Evolutionary conservation across 106 monocot species (phyloP).

Genomic region (Dendrobium officinale): DNA sequence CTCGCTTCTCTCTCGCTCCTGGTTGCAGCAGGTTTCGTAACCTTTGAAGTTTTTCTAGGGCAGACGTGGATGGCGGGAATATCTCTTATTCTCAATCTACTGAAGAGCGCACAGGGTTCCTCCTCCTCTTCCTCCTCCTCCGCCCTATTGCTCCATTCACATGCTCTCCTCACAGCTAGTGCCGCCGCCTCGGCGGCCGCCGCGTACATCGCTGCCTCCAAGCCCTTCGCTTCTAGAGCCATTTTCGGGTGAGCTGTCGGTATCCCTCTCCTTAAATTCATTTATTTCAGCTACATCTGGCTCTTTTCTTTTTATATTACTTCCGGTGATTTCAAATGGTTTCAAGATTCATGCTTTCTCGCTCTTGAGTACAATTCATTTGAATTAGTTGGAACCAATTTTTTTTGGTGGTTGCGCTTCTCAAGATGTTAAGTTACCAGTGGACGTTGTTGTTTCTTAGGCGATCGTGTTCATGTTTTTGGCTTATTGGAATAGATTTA

Average conservation of each 20-base stretch:
- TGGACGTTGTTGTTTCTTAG: neutral
- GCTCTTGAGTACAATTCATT: neutral
- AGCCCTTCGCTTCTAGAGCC: conserved; percentile 32
- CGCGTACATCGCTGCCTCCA: conserved; percentile 24
- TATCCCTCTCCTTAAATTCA: neutral
- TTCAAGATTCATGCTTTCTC: neutral
- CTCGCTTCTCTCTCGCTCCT: neutral
- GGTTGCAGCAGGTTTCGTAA: neutral
- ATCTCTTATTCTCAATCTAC: conserved; percentile 36
- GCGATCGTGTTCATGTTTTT: no score
- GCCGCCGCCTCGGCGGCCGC: conserved; percentile 41
- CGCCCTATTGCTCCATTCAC: conserved; percentile 28
- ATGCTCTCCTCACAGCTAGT: conserved; percentile 29
- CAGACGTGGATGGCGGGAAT: conserved; percentile 30
- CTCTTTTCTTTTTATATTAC: neutral
- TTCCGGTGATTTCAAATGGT: neutral
- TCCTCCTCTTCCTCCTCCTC: conserved; percentile 14
- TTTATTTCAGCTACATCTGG: neutral
- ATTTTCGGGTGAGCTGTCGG: conserved; percentile 30
- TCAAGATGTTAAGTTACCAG: neutral
- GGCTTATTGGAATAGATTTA: no score
- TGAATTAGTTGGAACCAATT: neutral
- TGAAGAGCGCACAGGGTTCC: conserved; percentile 22
- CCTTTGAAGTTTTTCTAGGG: neutral
- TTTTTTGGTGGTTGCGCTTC: neutral